Evolutionary conservation across 1,284 basidiomycete genomes (phyloP).

Genomic region (Neonothopanus nambi): DNA sequence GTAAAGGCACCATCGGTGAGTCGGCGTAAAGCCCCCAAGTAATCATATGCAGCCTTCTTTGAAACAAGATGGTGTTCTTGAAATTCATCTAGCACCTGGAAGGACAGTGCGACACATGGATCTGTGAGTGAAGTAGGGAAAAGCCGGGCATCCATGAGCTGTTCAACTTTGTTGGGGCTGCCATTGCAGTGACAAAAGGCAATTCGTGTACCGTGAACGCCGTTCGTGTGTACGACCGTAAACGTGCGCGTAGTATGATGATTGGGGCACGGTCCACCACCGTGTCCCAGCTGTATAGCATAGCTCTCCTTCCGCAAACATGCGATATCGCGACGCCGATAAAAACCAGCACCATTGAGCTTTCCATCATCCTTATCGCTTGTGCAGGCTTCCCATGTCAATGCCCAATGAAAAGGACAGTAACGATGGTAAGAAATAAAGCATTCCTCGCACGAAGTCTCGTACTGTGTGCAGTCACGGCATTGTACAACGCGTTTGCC

Average conservation of each 20-base stretch:
- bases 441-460: constrained; percentile 17
- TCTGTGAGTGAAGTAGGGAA: constrained; percentile 29
- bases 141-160: constrained; percentile 27
- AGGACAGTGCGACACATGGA: constrained; percentile 26
- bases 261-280: constrained; percentile 19
- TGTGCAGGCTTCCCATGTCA: constrained; percentile 22
- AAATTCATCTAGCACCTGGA: constrained; percentile 27
- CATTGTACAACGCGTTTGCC: no score
- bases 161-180: constrained; percentile 11
- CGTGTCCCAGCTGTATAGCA: constrained; percentile 25
- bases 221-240: constrained; percentile 23
- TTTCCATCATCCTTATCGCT: no score
- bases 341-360: constrained; percentile 16
- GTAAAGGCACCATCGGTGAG: no score
- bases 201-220: no score
- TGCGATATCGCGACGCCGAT: constrained; percentile 23
- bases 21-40: constrained; percentile 23
- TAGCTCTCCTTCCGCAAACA: constrained; percentile 8
- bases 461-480: no score
- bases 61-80: constrained; percentile 27
- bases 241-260: constrained; percentile 9
- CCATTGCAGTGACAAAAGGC: constrained; percentile 23
- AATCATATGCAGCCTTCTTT: constrained; percentile 29
- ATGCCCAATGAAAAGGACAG: constrained; percentile 25
- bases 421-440: constrained; percentile 16